Base-by-base conservation (phyloP, 2,329 filamentous ascomycete genomes). In the Aspergillus versicolor region DNA sequence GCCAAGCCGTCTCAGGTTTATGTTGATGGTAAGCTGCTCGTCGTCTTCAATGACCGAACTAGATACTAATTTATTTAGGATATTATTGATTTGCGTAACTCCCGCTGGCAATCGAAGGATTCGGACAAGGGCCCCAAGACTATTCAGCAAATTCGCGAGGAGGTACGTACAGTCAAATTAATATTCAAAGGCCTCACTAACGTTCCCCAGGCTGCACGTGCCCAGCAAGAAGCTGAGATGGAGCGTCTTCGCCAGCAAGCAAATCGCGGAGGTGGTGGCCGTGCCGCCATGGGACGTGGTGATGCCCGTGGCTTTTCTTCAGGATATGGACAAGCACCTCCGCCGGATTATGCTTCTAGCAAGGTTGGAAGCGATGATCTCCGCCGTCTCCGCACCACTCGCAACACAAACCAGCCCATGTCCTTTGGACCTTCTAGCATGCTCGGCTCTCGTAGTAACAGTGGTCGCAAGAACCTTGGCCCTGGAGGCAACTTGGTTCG, bases 81-180 rank as follows among this genome's bases (percentile, higher is more conserved):
- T 72, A 85, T 96, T 54, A 74, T 96, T 56, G 94, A 99, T 73
- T 82, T 99, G 63, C 88, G 94, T 65, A 85, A 76, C 71, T 79
- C 81, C 52, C 82, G 84, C 72, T 99, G 94, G 94, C 76, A 83
- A 60, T 92, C 91, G 56, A 97, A 96, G 82, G 91, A 96, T 72
- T 79, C 81, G 53, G 89, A 92, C 78, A 97, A 97, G 82, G 94
- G 94, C 38, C 94, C 94, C 58, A 97, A 97, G 87, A 99, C 94
- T 8, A 89, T 99, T 52, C 87, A 92, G 4, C 90, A 97, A 78
- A 90, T 99, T 65, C 90, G 92, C 72, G 88, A 88, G 65, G 88
- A 91, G 77, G 86, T 87, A 79, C 69, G 82, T 76, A 11, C 24
- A 1, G 8, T 43, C 13, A 13, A 37, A n/a, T 15, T 1, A 22